phyloP scores from a whole-genome alignment of 441 rosid genomes.

The Gossypium gossypioides region DNA sequence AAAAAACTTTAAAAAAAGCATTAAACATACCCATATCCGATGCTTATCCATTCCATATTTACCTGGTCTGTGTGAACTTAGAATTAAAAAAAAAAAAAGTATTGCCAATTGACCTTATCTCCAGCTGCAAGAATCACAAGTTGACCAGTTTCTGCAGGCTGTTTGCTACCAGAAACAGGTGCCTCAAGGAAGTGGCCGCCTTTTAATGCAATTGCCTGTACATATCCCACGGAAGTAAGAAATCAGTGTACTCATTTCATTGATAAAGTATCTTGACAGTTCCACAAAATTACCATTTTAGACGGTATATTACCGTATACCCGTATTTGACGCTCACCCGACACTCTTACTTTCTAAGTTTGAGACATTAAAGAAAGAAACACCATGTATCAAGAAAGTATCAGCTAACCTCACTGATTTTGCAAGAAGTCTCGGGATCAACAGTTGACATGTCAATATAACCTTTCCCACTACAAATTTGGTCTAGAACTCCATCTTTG shows the following conservation, averaged over 20 bases:
- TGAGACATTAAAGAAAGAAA: background rate
- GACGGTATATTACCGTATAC: background rate
- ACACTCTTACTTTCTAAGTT: background rate
- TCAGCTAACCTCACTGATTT: conserved; percentile 53
- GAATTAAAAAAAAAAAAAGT: background rate
- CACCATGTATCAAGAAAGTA: background rate
- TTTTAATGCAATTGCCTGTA: conserved; percentile 65
- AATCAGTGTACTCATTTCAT: background rate
- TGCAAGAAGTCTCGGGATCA: conserved; percentile 75
- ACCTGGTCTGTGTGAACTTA: background rate
- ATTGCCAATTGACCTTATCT: conserved; percentile 47
- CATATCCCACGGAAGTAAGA: conserved; percentile 8
- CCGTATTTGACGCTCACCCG: background rate
- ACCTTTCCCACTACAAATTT: conserved; percentile 61
- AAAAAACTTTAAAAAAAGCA: background rate
- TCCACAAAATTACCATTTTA: background rate
- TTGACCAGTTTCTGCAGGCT: conserved; percentile 96
- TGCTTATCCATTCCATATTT: background rate
- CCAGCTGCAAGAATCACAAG: conserved; percentile 90
- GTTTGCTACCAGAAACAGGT: conserved; percentile 92
- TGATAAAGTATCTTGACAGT: background rate
- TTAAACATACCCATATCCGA: too few relatives aligned
- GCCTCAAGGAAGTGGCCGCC: conserved; percentile 83
- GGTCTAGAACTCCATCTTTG: conserved; percentile 73
- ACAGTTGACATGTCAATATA: conserved; percentile 95